Evolutionary conservation across 257 asterid species (phyloP).

Genomic region (Datura wrightii): DNA sequence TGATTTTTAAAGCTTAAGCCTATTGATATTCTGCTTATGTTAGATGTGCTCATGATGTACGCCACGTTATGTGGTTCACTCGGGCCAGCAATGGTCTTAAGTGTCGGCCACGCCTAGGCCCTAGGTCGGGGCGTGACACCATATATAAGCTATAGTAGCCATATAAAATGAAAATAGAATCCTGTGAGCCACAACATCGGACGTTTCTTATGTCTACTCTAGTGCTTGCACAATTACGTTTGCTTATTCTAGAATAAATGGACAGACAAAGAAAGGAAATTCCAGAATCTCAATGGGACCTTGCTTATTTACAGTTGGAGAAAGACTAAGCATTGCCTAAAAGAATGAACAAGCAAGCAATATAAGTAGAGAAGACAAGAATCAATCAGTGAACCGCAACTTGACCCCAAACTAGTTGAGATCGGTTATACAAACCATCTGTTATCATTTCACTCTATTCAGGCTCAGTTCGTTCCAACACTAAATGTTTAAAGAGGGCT

Average conservation of each 20-base stretch:
- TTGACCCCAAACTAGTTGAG: background rate
- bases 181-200: background rate
- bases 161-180: background rate
- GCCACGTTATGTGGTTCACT: too few species aligned
- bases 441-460: background rate
- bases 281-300: background rate
- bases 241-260: background rate
- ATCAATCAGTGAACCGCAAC: background rate
- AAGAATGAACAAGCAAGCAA: background rate
- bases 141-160: background rate
- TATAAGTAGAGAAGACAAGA: background rate
- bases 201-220: background rate
- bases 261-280: background rate
- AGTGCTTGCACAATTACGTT: background rate
- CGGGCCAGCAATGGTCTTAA: too few species aligned
- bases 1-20: too few species aligned
- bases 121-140: too few species aligned
- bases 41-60: too few species aligned
- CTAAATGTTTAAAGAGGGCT: constrained; percentile 7
- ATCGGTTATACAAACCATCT: background rate
- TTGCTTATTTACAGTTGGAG: background rate
- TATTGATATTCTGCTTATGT: too few species aligned
- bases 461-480: background rate
- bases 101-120: too few species aligned
- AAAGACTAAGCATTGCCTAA: background rate